Evolutionary conservation across 2,329 filamentous ascomycete genomes (phyloP), one percentile per base, ranked within the genome.

Genomic region (Tolypocladium sp.): DNA sequence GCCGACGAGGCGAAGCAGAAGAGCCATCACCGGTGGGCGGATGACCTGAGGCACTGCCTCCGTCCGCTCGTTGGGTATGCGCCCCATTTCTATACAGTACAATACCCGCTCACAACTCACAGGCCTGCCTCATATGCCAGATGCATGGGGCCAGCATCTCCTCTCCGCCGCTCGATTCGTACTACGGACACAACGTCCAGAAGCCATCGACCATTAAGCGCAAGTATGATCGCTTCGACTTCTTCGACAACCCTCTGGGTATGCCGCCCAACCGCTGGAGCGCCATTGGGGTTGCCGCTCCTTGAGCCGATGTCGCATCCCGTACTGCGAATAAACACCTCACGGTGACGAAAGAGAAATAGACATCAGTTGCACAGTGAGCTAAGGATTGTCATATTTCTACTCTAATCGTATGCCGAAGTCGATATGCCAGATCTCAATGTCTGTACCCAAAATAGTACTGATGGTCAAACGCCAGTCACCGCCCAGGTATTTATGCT

Each of bases 91-190:
- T 5, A 12, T 5, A 12, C n/a, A 25, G n/a, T 22, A 15, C 17
- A 7, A 15, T 58, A 38, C 27, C 49, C 35, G 22, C 35, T 42
- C 20, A 54, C 25, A 15, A 8, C 22, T 35, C 2, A 20, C 37
- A 61, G 59, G 33, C 51, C 60, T 22, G 62, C 62, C 9, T 59
- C 56, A n/a, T 63, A 64, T 46, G 54, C 61, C 15, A 61, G 62
- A 12, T 61, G 61, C 54, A 61, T 61, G 61, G 61, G 62, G 57
- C 58, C 22, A 41, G 27, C 44, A 62, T n/a, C n/a, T n/a, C 63
- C 44, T 60, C 59, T 5, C 49, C 57, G 9, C 58, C 61, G 4
- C 56, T 60, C 25, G 30, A 35, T 7, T 61, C 63, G 22, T 64
- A 64, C 40, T 63, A 61, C 53, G 60, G 61, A 33, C 38, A 40